Percentiles rank a stretch among this genome's conserved stretches.
Evolutionary conservation across 169 alveolate species (phyloP).

Genomic region (Babesia ovata): DNA sequence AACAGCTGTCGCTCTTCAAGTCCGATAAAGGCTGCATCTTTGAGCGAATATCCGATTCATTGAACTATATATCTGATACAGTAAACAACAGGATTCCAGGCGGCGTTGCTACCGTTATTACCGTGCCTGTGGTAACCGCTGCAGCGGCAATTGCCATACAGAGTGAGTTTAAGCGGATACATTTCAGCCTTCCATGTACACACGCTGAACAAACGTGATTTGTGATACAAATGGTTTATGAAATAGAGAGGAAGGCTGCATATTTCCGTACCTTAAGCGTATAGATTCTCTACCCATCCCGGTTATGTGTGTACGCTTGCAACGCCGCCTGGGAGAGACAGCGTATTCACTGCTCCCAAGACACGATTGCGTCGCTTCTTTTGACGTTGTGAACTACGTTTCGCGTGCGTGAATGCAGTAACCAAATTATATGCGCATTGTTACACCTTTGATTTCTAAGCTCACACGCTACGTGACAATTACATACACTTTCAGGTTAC

Average conservation of each 20-base stretch:
- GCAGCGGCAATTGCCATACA: constrained; percentile 41
- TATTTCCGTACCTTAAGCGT: no score
- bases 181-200: constrained; percentile 2
- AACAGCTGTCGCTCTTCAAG: constrained; percentile 17
- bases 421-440: not conserved
- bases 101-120: constrained; percentile 49
- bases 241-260: no score
- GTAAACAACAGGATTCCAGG: constrained; percentile 61
- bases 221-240: no score
- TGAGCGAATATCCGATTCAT: constrained; percentile 1
- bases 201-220: not conserved
- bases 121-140: constrained; percentile 62
- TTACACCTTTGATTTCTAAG: not conserved
- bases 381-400: not conserved
- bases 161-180: constrained; percentile 8
- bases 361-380: not conserved
- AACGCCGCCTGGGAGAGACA: no score
- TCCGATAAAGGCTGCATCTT: constrained; percentile 5
- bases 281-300: no score
- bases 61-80: constrained; percentile 7
- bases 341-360: no score
- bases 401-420: not conserved
- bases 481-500: constrained; percentile 10
- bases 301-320: no score
- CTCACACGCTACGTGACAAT: not conserved